These are phyloP conservation scores for Rossbeevera mucosa DNA, from an alignment of 768 basidiomycete species.

Conservation along the genomic window DNA sequence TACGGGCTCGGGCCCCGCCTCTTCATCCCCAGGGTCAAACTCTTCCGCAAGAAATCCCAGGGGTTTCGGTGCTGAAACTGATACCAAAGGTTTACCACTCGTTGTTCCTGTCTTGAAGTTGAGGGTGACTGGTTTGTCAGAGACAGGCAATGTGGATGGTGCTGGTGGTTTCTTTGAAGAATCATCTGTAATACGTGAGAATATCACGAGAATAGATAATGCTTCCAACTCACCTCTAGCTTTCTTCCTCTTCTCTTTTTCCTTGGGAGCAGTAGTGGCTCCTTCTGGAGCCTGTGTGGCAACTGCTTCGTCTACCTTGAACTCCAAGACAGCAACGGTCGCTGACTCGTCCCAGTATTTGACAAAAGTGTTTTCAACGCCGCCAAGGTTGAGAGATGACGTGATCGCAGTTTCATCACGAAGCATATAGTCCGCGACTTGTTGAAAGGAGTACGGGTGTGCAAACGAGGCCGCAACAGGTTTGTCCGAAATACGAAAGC, in stretches of 20 bases:
- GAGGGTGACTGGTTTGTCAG: slow-evolving; percentile 77
- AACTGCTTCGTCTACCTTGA: slow-evolving; percentile 64
- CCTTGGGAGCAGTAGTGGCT: slow-evolving; percentile 49
- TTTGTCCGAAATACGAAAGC: slow-evolving; percentile 86
- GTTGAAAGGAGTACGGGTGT: slow-evolving; percentile 86
- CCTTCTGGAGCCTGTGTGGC: slow-evolving; percentile 20
- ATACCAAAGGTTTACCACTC: slow-evolving; percentile 17
- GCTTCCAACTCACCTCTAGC: slow-evolving; percentile 39
- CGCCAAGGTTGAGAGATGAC: slow-evolving; percentile 66
- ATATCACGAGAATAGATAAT: neutral
- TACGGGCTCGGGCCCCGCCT: slow-evolving; percentile 39
- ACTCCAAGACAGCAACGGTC: slow-evolving; percentile 69
- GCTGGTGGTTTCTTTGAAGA: slow-evolving; percentile 38
- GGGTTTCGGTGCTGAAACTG: slow-evolving; percentile 30
- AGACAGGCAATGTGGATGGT: slow-evolving; percentile 67
- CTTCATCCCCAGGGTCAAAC: slow-evolving; percentile 36
- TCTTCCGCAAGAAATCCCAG: slow-evolving; percentile 73
- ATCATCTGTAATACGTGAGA: slow-evolving; percentile 29
- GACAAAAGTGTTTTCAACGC: slow-evolving; percentile 68
- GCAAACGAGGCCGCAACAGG: slow-evolving; percentile 93
- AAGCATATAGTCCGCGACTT: slow-evolving; percentile 65
- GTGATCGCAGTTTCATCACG: slow-evolving; percentile 73
- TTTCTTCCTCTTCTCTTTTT: slow-evolving; percentile 56
- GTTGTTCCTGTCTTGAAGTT: slow-evolving; percentile 52
- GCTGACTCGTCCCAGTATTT: slow-evolving; percentile 92